Evolutionary conservation across 805 yeast species (phyloP), one percentile per base, ranked within the genome.

Genomic region (Candida odintsovae): DNA sequence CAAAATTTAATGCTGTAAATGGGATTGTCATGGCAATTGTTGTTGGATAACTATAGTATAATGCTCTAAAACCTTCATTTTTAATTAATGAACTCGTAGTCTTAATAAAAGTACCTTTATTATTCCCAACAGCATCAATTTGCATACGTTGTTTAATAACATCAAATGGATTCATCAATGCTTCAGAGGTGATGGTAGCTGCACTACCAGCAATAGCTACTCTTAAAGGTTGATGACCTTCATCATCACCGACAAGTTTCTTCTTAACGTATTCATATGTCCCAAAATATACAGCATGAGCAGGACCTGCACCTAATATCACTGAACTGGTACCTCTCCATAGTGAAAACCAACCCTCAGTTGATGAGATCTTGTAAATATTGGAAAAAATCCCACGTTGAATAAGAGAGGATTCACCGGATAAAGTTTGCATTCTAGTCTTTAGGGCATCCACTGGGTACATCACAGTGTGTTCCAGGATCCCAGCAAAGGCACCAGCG

Each of bases 401-500:
- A 11, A 39, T 33, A 8, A 36, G 13, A 1, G 41, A 22, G 11
- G 38, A 40, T 3, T 38, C 26, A 2, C 55, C 42, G 8, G 59
- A 48, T 10, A 58, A 31, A 1, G 68, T 60, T 65, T 92, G 99
- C 92, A 90, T 88, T 59, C 99, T 74, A 4, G 98, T 94, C 71
- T 92, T 92, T 54, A 92, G 76, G 12, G 95, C 90, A 64, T 92
- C 99, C 26, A 92, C 83, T 2, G 99, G 99, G 60, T 82, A 92
- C 97, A 92, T 89, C 44, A 90, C 90, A 1, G 97, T 83, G 67
- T 92, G 99, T 64, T 92, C 99, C 95, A 92, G 84, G 47, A 94
- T 86, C 16, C 99, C 99, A 15, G 99, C 98, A 68, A 89, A 86
- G 0, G 97, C 98, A 13, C 99, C 99, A 3, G 98, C 97, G 12